Conservation (phyloP, 345 rosid species). For the Salix brachista region DNA sequence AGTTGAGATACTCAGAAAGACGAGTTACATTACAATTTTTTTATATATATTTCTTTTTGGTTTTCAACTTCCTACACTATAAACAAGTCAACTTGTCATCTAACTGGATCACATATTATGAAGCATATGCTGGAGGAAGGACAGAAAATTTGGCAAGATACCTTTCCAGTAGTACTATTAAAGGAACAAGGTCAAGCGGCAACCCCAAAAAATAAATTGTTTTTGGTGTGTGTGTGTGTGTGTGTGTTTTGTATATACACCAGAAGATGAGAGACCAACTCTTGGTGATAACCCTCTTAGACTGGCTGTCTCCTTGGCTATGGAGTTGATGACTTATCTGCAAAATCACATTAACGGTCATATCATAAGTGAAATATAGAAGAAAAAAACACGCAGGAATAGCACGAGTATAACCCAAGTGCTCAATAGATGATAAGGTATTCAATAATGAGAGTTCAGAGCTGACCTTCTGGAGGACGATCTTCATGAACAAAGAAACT, state of each 20-base stretch:
- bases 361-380: not conserved
- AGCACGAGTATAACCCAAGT: not conserved
- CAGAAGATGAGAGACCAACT: constrained; percentile 4
- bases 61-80: constrained; percentile 5
- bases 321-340: constrained; percentile 21
- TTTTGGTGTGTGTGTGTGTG: not conserved
- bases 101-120: not conserved
- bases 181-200: constrained; percentile 6
- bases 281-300: not conserved
- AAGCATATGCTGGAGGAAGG: not conserved
- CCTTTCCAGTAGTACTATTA: constrained; percentile 6
- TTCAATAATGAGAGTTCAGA: not conserved
- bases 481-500: constrained; percentile 83
- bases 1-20: not conserved
- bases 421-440: not conserved
- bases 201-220: not conserved
- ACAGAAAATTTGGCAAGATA: constrained; percentile 5
- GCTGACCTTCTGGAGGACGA: constrained; percentile 16
- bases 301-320: constrained; percentile 10
- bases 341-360: constrained; percentile 10
- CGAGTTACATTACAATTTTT: not conserved
- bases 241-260: constrained; percentile 21
- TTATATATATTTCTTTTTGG: not conserved
- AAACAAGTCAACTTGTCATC: not conserved
- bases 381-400: not conserved